Conservation (phyloP, 2,329 filamentous ascomycete genomes). For the Pseudodiploospora longispora region DNA sequence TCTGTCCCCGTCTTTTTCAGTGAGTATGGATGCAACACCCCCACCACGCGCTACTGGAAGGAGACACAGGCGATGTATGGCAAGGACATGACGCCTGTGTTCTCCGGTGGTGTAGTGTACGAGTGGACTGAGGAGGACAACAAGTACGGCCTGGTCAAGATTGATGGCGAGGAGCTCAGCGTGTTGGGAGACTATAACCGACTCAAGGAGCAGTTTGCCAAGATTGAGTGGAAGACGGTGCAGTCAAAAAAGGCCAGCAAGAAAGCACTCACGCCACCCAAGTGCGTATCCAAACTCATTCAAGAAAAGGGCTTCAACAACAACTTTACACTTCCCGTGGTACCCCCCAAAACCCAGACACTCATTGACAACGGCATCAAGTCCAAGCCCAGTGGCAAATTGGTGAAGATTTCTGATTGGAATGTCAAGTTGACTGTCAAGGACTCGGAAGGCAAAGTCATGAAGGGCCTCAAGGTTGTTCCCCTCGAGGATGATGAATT, state of each 20-base stretch:
- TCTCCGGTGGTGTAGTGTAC: conserved; percentile 74
- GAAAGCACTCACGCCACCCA: conserved; percentile 44
- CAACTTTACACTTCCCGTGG: conserved; percentile 68
- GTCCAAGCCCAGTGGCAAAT: conserved; percentile 54
- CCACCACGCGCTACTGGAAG: conserved; percentile 63
- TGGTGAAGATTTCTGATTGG: conserved; percentile 61
- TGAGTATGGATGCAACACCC: conserved; percentile 71
- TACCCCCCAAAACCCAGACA: conserved; percentile 58
- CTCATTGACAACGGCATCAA: conserved; percentile 71
- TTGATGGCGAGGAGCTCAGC: conserved; percentile 49
- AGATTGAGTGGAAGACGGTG: conserved; percentile 63
- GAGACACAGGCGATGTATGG: conserved; percentile 69
- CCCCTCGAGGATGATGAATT: conserved; percentile 34
- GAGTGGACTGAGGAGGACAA: conserved; percentile 68
- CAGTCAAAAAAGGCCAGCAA: conserved; percentile 52
- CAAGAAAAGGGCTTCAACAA: conserved; percentile 58
- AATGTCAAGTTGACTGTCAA: conserved; percentile 41
- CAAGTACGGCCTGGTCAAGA: conserved; percentile 55
- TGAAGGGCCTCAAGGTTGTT: conserved; percentile 40
- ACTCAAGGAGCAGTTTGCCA: conserved; percentile 65
- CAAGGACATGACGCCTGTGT: conserved; percentile 55
- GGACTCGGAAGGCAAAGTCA: conserved; percentile 30
- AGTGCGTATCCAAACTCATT: conserved; percentile 62
- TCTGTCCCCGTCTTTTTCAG: conserved; percentile 75
- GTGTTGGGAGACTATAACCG: conserved; percentile 62